Evolutionary conservation across 169 alveolate species (phyloP), one percentile per base, ranked within the genome.

Genomic region (Plasmodium sp.): DNA sequence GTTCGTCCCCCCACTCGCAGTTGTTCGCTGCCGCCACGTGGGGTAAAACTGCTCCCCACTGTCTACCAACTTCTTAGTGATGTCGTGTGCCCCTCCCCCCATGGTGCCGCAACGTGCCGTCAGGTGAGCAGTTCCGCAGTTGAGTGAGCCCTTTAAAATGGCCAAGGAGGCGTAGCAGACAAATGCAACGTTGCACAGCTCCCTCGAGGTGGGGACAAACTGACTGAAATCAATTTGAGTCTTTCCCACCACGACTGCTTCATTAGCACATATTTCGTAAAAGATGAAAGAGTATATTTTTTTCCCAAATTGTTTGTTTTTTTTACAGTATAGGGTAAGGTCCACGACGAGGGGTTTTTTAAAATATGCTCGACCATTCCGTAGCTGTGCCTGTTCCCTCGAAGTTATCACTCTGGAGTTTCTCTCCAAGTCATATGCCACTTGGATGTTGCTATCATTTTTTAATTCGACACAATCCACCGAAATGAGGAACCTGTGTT

Each of bases 401-500:
- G 56, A 75, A 27, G n/a, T n/a, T 75, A 75, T 81, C 16, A 41
- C 39, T 3, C 34, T 43, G 39, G 86, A 41, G 31, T 48, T 48
- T 81, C 36, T 81, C 18, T 5, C 71, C 33, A 81, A 48, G 16
- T 81, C 77, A 81, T 51, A 81, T 41, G 36, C 48, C 33, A 81
- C 86, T 51, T 81, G 58, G 4, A 45, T 39, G 73, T 81, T 81
- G 31, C 43, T 48, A 34, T 81, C 27, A 14, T 10, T 48, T 48
- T 36, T 81, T 81, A 81, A 43, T n/a, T 81, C 72, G 39, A 75
- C 33, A 33, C 10, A 75, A 75, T 75, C 83, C 36, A 75, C 83
- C 10, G 3, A 27, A 7, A 75, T 6, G 36, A 31, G 58, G 43
- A 75, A 33, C 33, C 18, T 75, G 39, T n/a, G 39, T 75, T 75